Percentiles rank a stretch among this genome's conserved stretches.
Conservation (phyloP, 148 eudicot genomes). For the Gaultheria prostrata region DNA sequence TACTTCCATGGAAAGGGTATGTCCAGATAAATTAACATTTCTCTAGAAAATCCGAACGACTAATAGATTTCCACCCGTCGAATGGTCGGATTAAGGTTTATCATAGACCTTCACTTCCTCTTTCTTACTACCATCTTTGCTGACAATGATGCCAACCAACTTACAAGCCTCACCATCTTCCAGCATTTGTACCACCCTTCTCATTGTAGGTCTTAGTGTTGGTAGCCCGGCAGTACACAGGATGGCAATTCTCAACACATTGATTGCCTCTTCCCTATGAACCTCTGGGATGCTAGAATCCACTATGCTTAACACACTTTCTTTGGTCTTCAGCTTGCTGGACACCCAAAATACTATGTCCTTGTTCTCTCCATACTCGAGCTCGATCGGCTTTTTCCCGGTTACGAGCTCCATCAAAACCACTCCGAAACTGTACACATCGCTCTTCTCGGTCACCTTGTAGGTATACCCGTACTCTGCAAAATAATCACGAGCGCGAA, state of each 20-base stretch:
- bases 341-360: conserved; percentile 83
- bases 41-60: neutral
- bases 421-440: conserved; percentile 93
- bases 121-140: conserved; percentile 44
- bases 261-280: conserved; percentile 58
- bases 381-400: conserved; percentile 83
- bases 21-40: neutral
- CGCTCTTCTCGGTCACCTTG: conserved; percentile 85
- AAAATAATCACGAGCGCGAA: neutral
- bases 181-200: conserved; percentile 85
- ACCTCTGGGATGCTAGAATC: conserved; percentile 50
- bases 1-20: neutral
- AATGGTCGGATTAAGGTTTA: neutral
- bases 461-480: conserved; percentile 85
- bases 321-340: conserved; percentile 62
- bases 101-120: conserved; percentile 20
- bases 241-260: conserved; percentile 70
- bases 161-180: conserved; percentile 76
- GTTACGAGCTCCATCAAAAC: conserved; percentile 93
- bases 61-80: too few species aligned
- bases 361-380: conserved; percentile 70
- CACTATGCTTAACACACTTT: conserved; percentile 52
- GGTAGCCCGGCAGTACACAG: conserved; percentile 66
- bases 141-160: conserved; percentile 40
- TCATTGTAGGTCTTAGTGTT: conserved; percentile 73